Conservation (phyloP, 352 stramenopile genomes). For the Globisporangium uncinulatum region DNA sequence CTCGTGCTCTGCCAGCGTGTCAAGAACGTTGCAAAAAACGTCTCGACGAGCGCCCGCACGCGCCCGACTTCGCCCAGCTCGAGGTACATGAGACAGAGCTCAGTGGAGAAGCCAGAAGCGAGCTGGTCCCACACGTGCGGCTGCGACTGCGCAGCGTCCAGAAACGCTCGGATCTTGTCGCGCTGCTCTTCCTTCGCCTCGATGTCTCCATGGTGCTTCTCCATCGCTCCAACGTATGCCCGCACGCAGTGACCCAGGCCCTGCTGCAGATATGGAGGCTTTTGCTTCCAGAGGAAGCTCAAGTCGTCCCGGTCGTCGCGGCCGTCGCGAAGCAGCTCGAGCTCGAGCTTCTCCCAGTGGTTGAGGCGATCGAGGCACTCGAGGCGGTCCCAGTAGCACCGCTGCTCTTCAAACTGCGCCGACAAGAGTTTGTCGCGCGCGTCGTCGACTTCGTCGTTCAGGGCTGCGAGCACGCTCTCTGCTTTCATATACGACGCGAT, state of each 20-base stretch:
- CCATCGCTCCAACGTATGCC: constrained; percentile 31
- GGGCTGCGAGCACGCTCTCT: constrained; percentile 31
- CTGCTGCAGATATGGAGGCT: constrained; percentile 63
- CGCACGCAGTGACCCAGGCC: constrained; percentile 47
- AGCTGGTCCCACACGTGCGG: constrained; percentile 30
- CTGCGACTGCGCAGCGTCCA: constrained; percentile 24
- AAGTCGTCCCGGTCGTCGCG: constrained; percentile 6
- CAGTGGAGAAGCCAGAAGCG: constrained; percentile 39
- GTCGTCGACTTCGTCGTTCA: constrained; percentile 35
- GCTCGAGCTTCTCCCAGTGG: constrained; percentile 53
- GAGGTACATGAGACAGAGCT: constrained; percentile 42
- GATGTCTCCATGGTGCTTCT: constrained; percentile 4
- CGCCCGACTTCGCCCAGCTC: constrained; percentile 35
- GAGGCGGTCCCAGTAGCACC: constrained; percentile 61
- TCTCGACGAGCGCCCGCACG: constrained; percentile 49
- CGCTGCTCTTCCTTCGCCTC: neutral
- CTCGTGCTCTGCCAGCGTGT: constrained; percentile 58
- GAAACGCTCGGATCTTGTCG: constrained; percentile 13
- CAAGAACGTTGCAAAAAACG: constrained; percentile 46
- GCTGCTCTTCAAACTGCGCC: constrained; percentile 33
- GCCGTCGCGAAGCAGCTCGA: constrained; percentile 27
- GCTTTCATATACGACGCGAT: constrained; percentile 71
- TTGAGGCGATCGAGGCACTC: constrained; percentile 65
- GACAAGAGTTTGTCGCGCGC: constrained; percentile 13
- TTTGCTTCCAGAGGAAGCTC: constrained; percentile 49